Percentiles rank a stretch among this genome's conserved stretches.
These are phyloP conservation scores for Dactylellina drechsleri DNA, from an alignment of 2,329 filamentous ascomycete species.

Conservation along the genomic window DNA sequence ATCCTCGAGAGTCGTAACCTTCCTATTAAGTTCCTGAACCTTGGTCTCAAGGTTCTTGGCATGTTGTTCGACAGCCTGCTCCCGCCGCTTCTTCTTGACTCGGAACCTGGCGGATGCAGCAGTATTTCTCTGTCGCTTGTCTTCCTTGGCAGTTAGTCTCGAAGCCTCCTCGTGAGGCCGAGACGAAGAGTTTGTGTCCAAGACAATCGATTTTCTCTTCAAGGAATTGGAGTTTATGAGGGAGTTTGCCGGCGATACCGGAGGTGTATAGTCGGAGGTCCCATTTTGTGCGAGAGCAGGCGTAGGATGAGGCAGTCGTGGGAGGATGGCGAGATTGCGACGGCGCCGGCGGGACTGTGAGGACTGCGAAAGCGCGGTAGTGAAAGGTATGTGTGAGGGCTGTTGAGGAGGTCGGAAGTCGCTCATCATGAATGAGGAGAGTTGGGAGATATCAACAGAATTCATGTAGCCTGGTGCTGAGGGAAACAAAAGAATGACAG, in stretches of 20 bases:
- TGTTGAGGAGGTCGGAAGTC: conserved; percentile 35
- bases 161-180: conserved; percentile 72
- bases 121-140: conserved; percentile 88
- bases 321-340: conserved; percentile 51
- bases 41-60: conserved; percentile 86
- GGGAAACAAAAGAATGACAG: conserved; percentile 29
- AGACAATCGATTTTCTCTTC: conserved; percentile 33
- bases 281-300: conserved; percentile 29
- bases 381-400: conserved; percentile 38
- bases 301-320: conserved; percentile 43
- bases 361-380: conserved; percentile 28
- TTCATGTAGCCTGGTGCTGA: conserved; percentile 46
- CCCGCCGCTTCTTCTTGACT: conserved; percentile 94
- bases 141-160: conserved; percentile 81
- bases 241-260: too few species aligned
- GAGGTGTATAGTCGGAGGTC: conserved; percentile 34
- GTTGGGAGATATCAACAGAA: conserved; percentile 51
- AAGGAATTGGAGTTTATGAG: conserved; percentile 31
- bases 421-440: too few species aligned
- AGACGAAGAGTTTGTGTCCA: conserved; percentile 37
- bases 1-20: conserved; percentile 79
- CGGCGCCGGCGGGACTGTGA: conserved; percentile 37
- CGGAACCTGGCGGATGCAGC: conserved; percentile 88
- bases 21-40: conserved; percentile 75
- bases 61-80: conserved; percentile 82